Base-by-base conservation (phyloP, 2,329 filamentous ascomycete genomes). In the Rachicladosporium sp. region DNA sequence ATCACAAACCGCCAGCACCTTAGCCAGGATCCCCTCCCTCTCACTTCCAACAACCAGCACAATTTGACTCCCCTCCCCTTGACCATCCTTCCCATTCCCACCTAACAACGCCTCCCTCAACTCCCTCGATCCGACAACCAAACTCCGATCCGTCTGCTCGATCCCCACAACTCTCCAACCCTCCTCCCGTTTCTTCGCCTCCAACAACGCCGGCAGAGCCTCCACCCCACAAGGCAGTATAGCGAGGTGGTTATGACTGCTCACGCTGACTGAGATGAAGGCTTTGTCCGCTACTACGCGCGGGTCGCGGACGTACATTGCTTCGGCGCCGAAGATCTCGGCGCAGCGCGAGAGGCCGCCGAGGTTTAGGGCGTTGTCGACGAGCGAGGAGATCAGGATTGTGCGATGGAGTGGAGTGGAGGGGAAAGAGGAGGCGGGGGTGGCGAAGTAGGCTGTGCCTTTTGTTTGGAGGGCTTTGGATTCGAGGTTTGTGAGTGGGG, bases 131-230 rank as follows among this genome's bases (percentile, higher is more conserved):
- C 23, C 23, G 8, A 27, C 23, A 27, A 27, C 23, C 23, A 27
- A 27, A 37, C 63, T 67, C 1, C 63, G 57, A 50, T 72, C 68
- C 11, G 70, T 73, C 55, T 73, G 70, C 51, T 73, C 70, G 6
- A 73, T 65, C 0, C 68, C 69, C 3, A 73, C 64, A n/a, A 70
- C 58, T n/a, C 55, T 58, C 40, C 64, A 73, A 0, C 69, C 69
- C 35, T 66, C 59, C n/a, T 49, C 51, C 46, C 67, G 66, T 50
- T 62, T 61, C 10, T 50, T 46, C 1, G 55, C 49, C 23, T 27
- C 23, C 3, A 73, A 46, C 32, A 63, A 70, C 1, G 48, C 49
- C 9, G 50, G 45, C 2, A 61, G 41, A 1, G 50, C 50, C 2
- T 49, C 33, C 1, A 47, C 45, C 0, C 49, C 39, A 2, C 59